Evolutionary conservation across 805 yeast species (phyloP).

Genomic region (Candida broadrunensis): DNA sequence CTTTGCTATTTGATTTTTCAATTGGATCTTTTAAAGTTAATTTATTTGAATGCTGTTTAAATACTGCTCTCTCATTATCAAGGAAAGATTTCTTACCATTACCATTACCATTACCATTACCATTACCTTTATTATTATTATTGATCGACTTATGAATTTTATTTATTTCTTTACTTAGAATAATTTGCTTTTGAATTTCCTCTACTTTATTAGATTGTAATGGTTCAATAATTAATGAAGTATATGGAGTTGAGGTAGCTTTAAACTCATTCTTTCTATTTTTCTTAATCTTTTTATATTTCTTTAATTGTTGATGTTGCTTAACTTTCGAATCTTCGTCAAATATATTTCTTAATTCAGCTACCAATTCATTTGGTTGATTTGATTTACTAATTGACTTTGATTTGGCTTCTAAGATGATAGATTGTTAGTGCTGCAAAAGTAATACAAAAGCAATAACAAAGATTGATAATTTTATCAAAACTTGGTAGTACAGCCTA

Average conservation of each 20-base stretch:
- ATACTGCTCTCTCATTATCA: no score
- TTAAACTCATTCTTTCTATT: neutral
- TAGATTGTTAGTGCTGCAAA: neutral
- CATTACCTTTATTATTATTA: no score
- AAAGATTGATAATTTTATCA: no score
- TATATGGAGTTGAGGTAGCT: conserved; percentile 3
- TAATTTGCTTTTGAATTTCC: neutral
- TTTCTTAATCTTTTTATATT: neutral
- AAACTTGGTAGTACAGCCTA: no score
- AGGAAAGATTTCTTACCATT: no score
- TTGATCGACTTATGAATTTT: no score
- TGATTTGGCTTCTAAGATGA: no score
- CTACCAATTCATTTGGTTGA: neutral
- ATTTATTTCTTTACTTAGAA: neutral
- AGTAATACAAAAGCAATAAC: no score
- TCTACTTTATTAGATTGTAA: neutral
- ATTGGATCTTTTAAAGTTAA: no score
- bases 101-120: no score
- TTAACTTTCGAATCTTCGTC: neutral
- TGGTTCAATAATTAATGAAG: neutral
- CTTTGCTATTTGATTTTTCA: no score
- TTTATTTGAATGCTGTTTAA: no score
- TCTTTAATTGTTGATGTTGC: neutral
- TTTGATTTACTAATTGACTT: neutral
- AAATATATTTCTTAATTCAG: neutral